Evolutionary conservation across 306 rosid species (phyloP).

Genomic region (Castanopsis chinensis): DNA sequence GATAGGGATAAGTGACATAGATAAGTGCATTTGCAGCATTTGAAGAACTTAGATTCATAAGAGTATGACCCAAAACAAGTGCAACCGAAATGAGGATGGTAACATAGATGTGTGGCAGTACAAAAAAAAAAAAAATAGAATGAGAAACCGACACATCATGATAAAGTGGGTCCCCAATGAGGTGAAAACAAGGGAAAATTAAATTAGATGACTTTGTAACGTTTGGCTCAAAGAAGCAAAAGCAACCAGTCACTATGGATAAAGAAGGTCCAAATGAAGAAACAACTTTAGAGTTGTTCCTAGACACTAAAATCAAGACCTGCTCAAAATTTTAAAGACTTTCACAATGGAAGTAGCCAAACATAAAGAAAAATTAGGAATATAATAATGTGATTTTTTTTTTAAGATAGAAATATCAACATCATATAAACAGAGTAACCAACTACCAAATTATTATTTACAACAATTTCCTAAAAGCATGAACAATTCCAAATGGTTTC

Average conservation of each 20-base stretch:
- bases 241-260: too few species aligned
- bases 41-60: neutral
- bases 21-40: neutral
- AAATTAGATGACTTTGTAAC: neutral
- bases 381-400: neutral
- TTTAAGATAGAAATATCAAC: neutral
- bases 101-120: neutral
- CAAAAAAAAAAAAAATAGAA: neutral
- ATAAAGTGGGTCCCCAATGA: neutral
- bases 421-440: neutral
- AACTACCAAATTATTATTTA: neutral
- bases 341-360: neutral
- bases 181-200: neutral
- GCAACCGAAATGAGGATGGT: neutral
- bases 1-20: neutral
- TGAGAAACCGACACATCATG: neutral
- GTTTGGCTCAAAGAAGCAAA: neutral
- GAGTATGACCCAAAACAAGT: neutral
- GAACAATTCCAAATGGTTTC: neutral
- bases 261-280: too few species aligned
- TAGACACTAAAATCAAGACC: neutral
- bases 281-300: too few species aligned
- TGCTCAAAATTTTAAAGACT: neutral
- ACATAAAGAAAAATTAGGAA: neutral
- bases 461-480: neutral